Percentiles rank a stretch among this genome's conserved stretches.
These are phyloP conservation scores for Misopates orontium DNA, from an alignment of 257 asterid genomes.

Conservation along the genomic window DNA sequence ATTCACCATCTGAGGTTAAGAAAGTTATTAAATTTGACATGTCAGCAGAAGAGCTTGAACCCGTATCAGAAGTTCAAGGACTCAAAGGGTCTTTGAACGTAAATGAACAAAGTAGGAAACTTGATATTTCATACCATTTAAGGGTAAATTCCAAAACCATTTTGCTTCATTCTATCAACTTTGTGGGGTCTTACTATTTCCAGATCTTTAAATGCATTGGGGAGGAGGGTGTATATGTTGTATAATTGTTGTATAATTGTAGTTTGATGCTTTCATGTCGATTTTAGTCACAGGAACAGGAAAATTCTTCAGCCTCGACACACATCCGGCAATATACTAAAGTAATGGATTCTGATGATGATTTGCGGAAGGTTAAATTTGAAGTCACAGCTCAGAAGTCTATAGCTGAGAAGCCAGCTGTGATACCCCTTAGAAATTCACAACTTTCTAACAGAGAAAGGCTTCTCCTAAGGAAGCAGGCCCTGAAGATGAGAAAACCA, in stretches of 20 bases:
- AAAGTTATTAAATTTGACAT: conserved; percentile 30
- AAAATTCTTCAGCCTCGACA: conserved; percentile 32
- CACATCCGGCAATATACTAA: conserved; percentile 24
- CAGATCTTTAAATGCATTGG: too few species aligned
- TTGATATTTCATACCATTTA: conserved; percentile 22
- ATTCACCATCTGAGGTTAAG: conserved; percentile 27
- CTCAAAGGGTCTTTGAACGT: conserved; percentile 25
- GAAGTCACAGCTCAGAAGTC: conserved; percentile 35
- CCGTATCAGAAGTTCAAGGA: conserved; percentile 31
- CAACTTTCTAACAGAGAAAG: conserved; percentile 90
- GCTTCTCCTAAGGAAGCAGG: conserved; percentile 82
- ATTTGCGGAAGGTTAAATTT: conserved; percentile 30
- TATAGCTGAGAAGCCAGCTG: conserved; percentile 27
- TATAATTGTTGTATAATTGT: conserved; percentile 22
- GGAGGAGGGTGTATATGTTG: too few species aligned
- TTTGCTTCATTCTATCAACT: background rate
- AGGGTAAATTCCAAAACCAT: conserved; percentile 32
- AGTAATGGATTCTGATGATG: conserved; percentile 27
- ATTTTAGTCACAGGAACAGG: conserved; percentile 40
- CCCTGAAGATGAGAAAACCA: conserved; percentile 59
- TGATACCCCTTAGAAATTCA: conserved; percentile 36
- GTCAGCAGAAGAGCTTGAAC: conserved; percentile 35
- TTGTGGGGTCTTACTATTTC: too few species aligned
- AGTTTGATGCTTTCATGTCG: conserved; percentile 16
- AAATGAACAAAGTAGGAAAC: conserved; percentile 30